Evolutionary conservation across 2,329 filamentous ascomycete genomes (phyloP).

Genomic region (Lecanosticta acicola): DNA sequence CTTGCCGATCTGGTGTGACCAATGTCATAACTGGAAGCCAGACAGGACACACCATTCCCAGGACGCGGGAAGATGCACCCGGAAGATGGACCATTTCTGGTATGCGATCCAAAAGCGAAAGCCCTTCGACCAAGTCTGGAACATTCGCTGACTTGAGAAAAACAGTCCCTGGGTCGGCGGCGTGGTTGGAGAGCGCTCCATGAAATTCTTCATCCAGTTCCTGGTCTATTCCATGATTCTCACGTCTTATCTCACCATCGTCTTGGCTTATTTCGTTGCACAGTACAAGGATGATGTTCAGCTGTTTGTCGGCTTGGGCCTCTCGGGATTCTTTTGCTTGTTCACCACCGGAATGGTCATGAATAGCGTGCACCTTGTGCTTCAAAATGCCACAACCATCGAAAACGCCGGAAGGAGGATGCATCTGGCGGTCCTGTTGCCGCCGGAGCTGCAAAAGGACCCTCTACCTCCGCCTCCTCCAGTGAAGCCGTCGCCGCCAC

Average conservation of each 20-base stretch:
- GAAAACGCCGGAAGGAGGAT: conserved; percentile 64
- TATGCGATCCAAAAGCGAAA: too few relatives aligned
- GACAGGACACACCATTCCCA: conserved; percentile 84
- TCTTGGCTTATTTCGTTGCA: conserved; percentile 59
- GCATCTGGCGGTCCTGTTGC: conserved; percentile 69
- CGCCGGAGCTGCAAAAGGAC: conserved; percentile 35
- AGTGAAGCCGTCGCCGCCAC: conserved; percentile 8
- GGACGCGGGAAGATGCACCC: conserved; percentile 73
- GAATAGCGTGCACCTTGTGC: conserved; percentile 64
- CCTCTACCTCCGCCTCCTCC: conserved; percentile 18
- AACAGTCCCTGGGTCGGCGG: conserved; percentile 95
- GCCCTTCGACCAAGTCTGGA: too few relatives aligned
- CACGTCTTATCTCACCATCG: conserved; percentile 58
- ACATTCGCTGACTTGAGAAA: too few relatives aligned
- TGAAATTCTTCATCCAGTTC: conserved; percentile 93
- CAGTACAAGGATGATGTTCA: conserved; percentile 49
- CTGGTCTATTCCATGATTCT: conserved; percentile 66
- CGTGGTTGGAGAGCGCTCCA: conserved; percentile 70
- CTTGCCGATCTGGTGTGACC: conserved; percentile 77
- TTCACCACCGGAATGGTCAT: conserved; percentile 73
- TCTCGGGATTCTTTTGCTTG: conserved; percentile 69
- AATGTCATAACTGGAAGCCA: conserved; percentile 80
- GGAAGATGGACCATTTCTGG: conserved; percentile 94
- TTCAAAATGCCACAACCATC: conserved; percentile 75
- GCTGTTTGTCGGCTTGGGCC: conserved; percentile 60